Percentiles rank a stretch among this genome's conserved stretches.
Conservation (phyloP, 2,329 filamentous ascomycete species). For the Pseudocercospora vitis region DNA sequence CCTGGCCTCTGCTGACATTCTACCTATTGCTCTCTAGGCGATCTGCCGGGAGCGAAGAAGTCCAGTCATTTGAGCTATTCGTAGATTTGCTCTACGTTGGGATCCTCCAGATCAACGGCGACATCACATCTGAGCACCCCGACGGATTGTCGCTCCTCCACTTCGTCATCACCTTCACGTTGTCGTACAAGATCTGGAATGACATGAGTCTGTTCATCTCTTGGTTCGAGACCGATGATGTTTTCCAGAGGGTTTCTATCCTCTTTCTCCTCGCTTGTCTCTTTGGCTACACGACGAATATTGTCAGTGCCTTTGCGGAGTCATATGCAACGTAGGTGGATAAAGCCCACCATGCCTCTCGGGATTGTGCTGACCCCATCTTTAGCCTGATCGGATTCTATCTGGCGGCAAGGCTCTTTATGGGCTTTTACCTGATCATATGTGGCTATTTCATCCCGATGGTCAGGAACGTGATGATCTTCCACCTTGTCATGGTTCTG, state of each 20-base stretch:
- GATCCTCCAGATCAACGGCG: conserved; percentile 64
- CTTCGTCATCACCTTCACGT: conserved; percentile 60
- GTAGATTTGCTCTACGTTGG: conserved; percentile 64
- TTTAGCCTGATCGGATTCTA: conserved; percentile 58
- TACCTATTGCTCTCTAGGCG: too few species aligned
- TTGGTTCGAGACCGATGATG: conserved; percentile 62
- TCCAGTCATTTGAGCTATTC: conserved; percentile 65
- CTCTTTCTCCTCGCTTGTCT: conserved; percentile 63
- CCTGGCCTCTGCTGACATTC: too few species aligned
- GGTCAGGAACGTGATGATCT: conserved; percentile 58
- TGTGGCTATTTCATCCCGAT: conserved; percentile 57
- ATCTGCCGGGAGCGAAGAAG: conserved; percentile 58
- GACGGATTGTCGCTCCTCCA: conserved; percentile 57
- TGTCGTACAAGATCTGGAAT: conserved; percentile 65
- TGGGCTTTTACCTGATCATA: conserved; percentile 50
- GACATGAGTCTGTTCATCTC: conserved; percentile 56
- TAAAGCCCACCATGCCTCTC: too few species aligned
- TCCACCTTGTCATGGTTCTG: conserved; percentile 47
- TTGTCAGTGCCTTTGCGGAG: conserved; percentile 55
- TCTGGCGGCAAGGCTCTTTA: conserved; percentile 56
- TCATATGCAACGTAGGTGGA: conserved; percentile 53
- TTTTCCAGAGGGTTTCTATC: conserved; percentile 59
- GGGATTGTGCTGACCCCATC: background rate
- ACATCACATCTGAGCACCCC: conserved; percentile 58
- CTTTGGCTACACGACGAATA: conserved; percentile 64